These are phyloP conservation scores for Epichloe sp. DNA, from an alignment of 2,329 filamentous ascomycete species.

Conservation along the genomic window DNA sequence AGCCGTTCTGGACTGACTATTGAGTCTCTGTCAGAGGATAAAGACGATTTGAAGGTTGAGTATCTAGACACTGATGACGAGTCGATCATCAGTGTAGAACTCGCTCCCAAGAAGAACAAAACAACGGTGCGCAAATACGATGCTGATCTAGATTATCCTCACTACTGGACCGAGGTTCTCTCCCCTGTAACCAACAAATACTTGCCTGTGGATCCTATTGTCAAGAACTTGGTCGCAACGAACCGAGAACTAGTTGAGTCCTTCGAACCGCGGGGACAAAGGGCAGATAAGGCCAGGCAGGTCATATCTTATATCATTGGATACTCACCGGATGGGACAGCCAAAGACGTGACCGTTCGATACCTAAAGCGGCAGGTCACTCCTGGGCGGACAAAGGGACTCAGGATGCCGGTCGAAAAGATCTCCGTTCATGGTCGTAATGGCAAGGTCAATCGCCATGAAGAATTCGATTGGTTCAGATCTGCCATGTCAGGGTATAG, in stretches of 20 bases:
- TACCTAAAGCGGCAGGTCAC: slow-evolving; percentile 73
- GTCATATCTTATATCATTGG: slow-evolving; percentile 82
- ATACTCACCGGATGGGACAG: slow-evolving; percentile 70
- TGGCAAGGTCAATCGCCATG: slow-evolving; percentile 64
- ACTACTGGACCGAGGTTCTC: slow-evolving; percentile 86
- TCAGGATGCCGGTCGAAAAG: slow-evolving; percentile 66
- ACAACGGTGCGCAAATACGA: slow-evolving; percentile 44
- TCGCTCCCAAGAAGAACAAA: slow-evolving; percentile 26
- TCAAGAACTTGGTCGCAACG: slow-evolving; percentile 55
- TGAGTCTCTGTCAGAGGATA: slow-evolving; percentile 12
- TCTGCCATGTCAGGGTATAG: slow-evolving; percentile 62
- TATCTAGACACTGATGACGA: slow-evolving; percentile 42
- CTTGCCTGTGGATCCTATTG: slow-evolving; percentile 63
- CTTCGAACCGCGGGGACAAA: slow-evolving; percentile 71
- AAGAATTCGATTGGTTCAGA: slow-evolving; percentile 82
- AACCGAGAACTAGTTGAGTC: slow-evolving; percentile 58
- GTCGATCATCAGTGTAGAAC: slow-evolving; percentile 42
- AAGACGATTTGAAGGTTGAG: slow-evolving; percentile 32
- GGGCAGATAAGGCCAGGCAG: slow-evolving; percentile 77
- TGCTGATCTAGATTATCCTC: slow-evolving; percentile 65
- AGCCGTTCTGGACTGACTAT: neutral
- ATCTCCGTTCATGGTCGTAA: slow-evolving; percentile 64
- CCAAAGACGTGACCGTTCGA: slow-evolving; percentile 86
- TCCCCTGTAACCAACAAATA: slow-evolving; percentile 71
- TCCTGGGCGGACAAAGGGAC: slow-evolving; percentile 82